These are phyloP conservation scores for Synchytrium microbalum DNA, from an alignment of 371 early-diverging fungal genomes.

Conservation along the genomic window DNA sequence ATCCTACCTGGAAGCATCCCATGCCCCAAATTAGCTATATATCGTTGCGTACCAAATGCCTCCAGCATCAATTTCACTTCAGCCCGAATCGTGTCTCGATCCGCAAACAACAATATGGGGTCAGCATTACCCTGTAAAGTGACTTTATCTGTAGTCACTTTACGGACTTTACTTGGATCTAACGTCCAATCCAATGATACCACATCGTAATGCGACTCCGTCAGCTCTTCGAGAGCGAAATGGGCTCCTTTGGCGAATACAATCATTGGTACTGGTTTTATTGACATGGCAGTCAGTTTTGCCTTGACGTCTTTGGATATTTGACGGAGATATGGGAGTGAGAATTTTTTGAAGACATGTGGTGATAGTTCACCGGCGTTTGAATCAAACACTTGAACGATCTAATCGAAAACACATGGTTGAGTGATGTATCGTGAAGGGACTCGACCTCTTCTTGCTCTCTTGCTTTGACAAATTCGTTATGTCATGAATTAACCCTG, in stretches of 20 bases:
- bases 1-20: constrained; percentile 60
- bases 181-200: constrained; percentile 90
- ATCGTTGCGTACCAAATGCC: constrained; percentile 64
- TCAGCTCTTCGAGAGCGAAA: constrained; percentile 65
- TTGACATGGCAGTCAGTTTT: constrained; percentile 30
- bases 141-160: constrained; percentile 15
- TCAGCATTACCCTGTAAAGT: constrained; percentile 95
- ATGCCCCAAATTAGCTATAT: constrained; percentile 95
- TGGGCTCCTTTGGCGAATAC: constrained; percentile 88
- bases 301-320: constrained; percentile 70
- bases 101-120: constrained; percentile 75
- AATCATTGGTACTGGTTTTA: constrained; percentile 69
- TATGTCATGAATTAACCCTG: too few species aligned
- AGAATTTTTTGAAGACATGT: constrained; percentile 68
- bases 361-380: constrained; percentile 92
- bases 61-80: constrained; percentile 73
- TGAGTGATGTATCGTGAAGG: constrained; percentile 1
- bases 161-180: constrained; percentile 58
- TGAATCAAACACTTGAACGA: constrained; percentile 95
- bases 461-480: too few species aligned
- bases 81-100: constrained; percentile 60
- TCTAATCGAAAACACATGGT: constrained; percentile 33
- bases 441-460: too few species aligned
- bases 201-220: constrained; percentile 63
- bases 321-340: constrained; percentile 78